These are phyloP conservation scores for Coemansia sp. DNA, from an alignment of 192 early-diverging fungal genomes.

Conservation along the genomic window DNA sequence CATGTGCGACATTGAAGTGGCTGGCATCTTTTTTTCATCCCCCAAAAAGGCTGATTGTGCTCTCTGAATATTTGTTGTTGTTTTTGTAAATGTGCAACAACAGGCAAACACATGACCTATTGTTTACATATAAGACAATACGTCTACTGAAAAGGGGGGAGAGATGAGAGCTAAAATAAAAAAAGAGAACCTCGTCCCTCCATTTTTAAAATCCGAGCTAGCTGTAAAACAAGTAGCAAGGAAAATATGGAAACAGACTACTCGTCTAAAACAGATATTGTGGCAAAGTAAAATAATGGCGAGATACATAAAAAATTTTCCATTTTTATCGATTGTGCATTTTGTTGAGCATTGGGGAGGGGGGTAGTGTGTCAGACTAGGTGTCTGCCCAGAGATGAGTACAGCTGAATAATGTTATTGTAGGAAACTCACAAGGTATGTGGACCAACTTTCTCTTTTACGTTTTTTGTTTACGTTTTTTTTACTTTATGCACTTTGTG, in stretches of 20 bases:
- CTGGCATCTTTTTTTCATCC: constrained; percentile 3
- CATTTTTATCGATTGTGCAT: background rate
- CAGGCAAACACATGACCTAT: constrained; percentile 1
- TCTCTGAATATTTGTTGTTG: background rate
- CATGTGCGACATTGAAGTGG: background rate
- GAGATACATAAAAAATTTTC: background rate
- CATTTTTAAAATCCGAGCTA: background rate
- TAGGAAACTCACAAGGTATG: background rate
- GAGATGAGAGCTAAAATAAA: constrained; percentile 8
- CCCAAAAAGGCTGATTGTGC: background rate
- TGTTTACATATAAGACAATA: constrained; percentile 2
- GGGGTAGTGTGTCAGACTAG: background rate
- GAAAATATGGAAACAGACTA: background rate
- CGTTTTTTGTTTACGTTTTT: background rate
- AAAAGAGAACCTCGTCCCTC: background rate
- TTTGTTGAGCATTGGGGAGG: background rate
- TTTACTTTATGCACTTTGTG: background rate
- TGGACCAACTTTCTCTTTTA: background rate
- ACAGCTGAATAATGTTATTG: background rate
- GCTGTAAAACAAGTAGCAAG: background rate
- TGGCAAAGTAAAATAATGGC: background rate
- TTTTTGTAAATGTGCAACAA: background rate
- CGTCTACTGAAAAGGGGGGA: background rate
- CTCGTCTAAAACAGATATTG: background rate
- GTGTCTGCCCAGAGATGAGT: background rate